A percentile compares a stretch with the other conserved stretches of the same genome.
Evolutionary conservation across 768 basidiomycete genomes (phyloP).

Genomic region (Podaxis mareebaensis): DNA sequence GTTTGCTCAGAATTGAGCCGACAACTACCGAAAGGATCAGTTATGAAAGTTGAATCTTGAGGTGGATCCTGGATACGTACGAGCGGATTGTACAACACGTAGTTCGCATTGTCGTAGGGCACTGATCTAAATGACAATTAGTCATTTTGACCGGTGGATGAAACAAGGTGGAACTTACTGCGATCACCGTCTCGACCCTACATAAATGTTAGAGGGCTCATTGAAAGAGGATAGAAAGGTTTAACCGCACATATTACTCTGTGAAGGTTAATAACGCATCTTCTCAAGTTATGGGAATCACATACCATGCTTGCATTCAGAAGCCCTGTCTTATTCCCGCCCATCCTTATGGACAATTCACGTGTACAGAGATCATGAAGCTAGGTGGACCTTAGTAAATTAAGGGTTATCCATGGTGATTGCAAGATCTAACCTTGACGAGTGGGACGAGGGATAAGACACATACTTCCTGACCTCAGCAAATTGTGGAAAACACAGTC

Average conservation of each 20-base stretch:
- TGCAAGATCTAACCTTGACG: slow-evolving; percentile 53
- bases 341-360: slow-evolving; percentile 74
- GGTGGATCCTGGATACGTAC: slow-evolving; percentile 41
- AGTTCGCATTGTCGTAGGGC: slow-evolving; percentile 84
- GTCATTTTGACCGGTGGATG: background rate
- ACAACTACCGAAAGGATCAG: slow-evolving; percentile 51
- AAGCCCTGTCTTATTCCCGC: slow-evolving; percentile 75
- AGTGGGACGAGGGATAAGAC: slow-evolving; percentile 75
- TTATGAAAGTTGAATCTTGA: background rate
- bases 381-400: slow-evolving; percentile 31
- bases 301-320: slow-evolving; percentile 80
- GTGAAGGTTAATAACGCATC: slow-evolving; percentile 11
- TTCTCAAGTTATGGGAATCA: slow-evolving; percentile 10
- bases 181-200: slow-evolving; percentile 69
- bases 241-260: slow-evolving; percentile 67
- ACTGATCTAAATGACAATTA: slow-evolving; percentile 52
- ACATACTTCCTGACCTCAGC: slow-evolving; percentile 43
- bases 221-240: background rate
- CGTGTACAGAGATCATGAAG: slow-evolving; percentile 77
- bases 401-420: background rate
- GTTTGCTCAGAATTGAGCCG: slow-evolving; percentile 80
- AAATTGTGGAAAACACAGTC: background rate
- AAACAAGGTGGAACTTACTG: slow-evolving; percentile 45
- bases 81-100: slow-evolving; percentile 75
- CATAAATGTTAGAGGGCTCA: background rate